These are phyloP conservation scores for Chaetomium tenue DNA, from an alignment of 495 filamentous ascomycete species.

Conservation along the genomic window DNA sequence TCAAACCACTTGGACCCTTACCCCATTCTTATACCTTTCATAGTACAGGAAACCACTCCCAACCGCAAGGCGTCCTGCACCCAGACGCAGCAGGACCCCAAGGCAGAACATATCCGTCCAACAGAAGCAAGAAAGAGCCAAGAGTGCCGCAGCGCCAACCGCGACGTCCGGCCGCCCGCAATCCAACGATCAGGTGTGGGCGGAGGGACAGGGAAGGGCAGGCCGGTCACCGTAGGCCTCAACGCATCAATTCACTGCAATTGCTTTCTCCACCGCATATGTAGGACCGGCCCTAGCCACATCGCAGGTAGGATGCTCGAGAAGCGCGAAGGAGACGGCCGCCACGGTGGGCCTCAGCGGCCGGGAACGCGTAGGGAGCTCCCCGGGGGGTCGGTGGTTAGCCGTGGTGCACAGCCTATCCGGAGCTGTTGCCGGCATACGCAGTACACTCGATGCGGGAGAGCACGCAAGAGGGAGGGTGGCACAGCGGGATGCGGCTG, in stretches of 20 bases:
- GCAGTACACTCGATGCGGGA: too few species aligned
- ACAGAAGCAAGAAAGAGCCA: not conserved
- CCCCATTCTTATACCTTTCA: not conserved
- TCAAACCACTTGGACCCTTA: not conserved
- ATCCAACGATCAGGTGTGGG: not conserved
- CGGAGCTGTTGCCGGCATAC: too few species aligned
- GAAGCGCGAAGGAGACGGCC: too few species aligned
- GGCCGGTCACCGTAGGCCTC: slow-evolving; percentile 7
- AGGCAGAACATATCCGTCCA: not conserved
- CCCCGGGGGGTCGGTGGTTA: too few species aligned
- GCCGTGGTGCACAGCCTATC: too few species aligned
- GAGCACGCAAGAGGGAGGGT: too few species aligned
- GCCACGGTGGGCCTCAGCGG: too few species aligned
- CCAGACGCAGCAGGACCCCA: not conserved
- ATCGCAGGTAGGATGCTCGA: too few species aligned
- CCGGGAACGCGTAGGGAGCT: too few species aligned
- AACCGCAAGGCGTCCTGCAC: not conserved
- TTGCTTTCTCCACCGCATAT: too few species aligned
- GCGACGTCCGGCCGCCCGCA: not conserved
- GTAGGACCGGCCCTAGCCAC: too few species aligned
- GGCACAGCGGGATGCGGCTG: too few species aligned
- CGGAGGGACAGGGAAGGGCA: not conserved
- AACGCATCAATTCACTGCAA: not conserved
- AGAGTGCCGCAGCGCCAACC: not conserved
- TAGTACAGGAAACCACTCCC: not conserved